Evolutionary conservation across 805 yeast species (phyloP).

Genomic region (Isabelozyma gotoi): DNA sequence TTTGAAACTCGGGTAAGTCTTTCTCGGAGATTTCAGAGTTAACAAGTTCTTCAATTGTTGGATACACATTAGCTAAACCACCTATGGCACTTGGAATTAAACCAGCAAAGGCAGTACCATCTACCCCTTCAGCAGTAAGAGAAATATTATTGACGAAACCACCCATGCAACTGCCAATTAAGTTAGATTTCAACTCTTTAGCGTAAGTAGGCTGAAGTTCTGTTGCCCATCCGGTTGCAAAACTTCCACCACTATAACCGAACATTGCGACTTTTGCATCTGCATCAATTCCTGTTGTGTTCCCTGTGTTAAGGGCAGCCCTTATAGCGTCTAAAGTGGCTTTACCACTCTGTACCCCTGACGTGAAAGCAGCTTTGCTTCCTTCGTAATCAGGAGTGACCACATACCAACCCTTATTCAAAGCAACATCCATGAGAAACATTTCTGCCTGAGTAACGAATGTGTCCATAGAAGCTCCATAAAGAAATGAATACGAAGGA

Average conservation of each 20-base stretch:
- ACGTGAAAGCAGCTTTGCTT: conserved; percentile 16
- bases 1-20: not conserved
- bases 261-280: conserved; percentile 16
- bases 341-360: conserved; percentile 17
- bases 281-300: conserved; percentile 11
- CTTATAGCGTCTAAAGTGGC: conserved; percentile 17
- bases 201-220: conserved; percentile 25
- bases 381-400: conserved; percentile 21
- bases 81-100: conserved; percentile 26
- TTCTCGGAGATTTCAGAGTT: not conserved
- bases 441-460: conserved; percentile 12
- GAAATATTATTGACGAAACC: conserved; percentile 38
- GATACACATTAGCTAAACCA: conserved; percentile 33
- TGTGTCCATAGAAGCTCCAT: conserved; percentile 9
- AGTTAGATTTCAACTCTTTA: conserved; percentile 8
- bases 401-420: conserved; percentile 18
- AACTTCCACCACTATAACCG: conserved; percentile 32
- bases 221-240: conserved; percentile 28
- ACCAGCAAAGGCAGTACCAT: conserved; percentile 28
- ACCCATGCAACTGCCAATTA: conserved; percentile 33
- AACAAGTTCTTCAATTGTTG: conserved; percentile 12
- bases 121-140: conserved; percentile 19
- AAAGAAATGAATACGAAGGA: conserved; percentile 18
- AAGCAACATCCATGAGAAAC: conserved; percentile 10
- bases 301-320: conserved; percentile 11